Conservation (phyloP, 2,329 filamentous ascomycete genomes). For the Alternaria novae-zelandiae region DNA sequence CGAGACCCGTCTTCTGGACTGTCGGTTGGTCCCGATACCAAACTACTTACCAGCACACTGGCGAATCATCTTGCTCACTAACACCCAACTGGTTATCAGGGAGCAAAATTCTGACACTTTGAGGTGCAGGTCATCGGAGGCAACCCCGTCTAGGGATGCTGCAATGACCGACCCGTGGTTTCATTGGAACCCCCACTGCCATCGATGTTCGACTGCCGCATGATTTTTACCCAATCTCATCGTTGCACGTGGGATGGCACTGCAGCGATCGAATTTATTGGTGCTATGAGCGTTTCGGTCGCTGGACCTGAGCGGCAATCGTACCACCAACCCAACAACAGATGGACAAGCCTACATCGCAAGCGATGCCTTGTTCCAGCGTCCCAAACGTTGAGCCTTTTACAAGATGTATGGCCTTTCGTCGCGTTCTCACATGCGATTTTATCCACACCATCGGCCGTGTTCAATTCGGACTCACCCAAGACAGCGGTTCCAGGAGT, state of each 20-base stretch:
- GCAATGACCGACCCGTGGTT: neutral
- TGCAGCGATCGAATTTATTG: neutral
- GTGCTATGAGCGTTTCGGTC: neutral
- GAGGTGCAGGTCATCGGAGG: neutral
- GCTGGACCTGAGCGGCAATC: neutral
- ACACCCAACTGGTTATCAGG: neutral
- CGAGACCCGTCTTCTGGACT: neutral
- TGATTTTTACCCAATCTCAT: neutral
- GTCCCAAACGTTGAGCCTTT: neutral
- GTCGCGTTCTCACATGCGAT: neutral
- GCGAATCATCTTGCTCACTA: neutral
- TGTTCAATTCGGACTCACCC: neutral
- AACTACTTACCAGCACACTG: slow-evolving; percentile 1
- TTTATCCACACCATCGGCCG: neutral
- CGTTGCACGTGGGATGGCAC: neutral
- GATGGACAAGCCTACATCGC: neutral
- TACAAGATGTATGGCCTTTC: neutral
- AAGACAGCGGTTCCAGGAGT: neutral
- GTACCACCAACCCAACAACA: neutral
- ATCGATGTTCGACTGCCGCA: neutral
- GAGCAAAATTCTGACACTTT: neutral
- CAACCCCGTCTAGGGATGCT: neutral
- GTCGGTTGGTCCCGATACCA: neutral
- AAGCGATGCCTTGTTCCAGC: neutral
- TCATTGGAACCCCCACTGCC: neutral